These are phyloP conservation scores for Diutina sp. DNA, from an alignment of 1,139 yeast species.

Conservation along the genomic window DNA sequence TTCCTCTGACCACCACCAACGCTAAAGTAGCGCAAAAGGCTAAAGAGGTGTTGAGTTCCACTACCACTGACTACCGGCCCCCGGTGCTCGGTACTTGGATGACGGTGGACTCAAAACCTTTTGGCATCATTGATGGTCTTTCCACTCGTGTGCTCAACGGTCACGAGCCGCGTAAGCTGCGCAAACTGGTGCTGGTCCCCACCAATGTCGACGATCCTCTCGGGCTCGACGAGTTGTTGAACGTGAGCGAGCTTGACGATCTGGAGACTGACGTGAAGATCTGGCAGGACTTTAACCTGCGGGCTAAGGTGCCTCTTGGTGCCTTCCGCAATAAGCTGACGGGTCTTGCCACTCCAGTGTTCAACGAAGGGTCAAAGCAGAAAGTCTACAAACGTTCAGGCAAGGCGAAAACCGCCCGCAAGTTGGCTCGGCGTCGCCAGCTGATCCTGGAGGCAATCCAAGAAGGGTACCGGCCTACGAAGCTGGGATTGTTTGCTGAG, in stretches of 20 bases:
- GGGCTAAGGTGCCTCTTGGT: constrained; percentile 62
- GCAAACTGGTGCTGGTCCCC: not conserved
- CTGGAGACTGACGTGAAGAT: constrained; percentile 42
- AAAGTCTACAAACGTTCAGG: constrained; percentile 4
- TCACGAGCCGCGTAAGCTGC: not conserved
- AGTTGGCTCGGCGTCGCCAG: constrained; percentile 36
- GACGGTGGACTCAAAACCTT: constrained; percentile 66
- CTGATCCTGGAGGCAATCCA: constrained; percentile 63
- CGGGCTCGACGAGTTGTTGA: constrained; percentile 74
- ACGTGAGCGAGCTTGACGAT: constrained; percentile 78
- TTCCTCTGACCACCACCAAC: constrained; percentile 54
- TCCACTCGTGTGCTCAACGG: constrained; percentile 60
- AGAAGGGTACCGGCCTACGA: constrained; percentile 62
- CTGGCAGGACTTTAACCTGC: constrained; percentile 40
- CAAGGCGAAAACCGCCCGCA: constrained; percentile 7
- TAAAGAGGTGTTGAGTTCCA: constrained; percentile 79
- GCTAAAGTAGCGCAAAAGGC: constrained; percentile 58
- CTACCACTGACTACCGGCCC: constrained; percentile 75
- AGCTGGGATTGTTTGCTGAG: constrained; percentile 63
- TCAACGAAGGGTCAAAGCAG: constrained; percentile 7
- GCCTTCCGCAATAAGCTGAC: constrained; percentile 77
- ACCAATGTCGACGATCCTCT: constrained; percentile 36
- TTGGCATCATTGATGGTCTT: constrained; percentile 88
- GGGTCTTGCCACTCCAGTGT: constrained; percentile 8
- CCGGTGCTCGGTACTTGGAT: constrained; percentile 92